Evolutionary conservation across 345 rosid genomes (phyloP).

Genomic region (Aethionema arabicum): DNA sequence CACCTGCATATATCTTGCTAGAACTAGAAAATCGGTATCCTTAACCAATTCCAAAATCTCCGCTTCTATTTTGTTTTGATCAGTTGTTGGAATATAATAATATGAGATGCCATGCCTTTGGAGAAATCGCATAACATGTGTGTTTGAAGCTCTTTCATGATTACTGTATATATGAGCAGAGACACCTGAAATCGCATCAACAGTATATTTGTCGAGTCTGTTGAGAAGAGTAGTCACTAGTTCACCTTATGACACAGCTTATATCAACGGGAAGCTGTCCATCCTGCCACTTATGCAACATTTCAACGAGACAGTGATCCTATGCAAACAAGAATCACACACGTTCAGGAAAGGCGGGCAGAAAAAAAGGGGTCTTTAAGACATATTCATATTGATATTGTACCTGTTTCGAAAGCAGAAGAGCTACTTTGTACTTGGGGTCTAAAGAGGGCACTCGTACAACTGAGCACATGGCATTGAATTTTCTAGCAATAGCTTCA

Average conservation of each 20-base stretch:
- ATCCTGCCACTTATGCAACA: conserved; percentile 87
- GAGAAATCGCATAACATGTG: conserved; percentile 79
- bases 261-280: conserved; percentile 87
- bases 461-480: conserved; percentile 59
- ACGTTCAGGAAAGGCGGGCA: conserved; percentile 4
- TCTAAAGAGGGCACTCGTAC: conserved; percentile 81
- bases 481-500: conserved; percentile 52
- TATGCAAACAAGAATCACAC: conserved; percentile 38
- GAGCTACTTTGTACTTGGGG: conserved; percentile 79
- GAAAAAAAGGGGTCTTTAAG: not conserved
- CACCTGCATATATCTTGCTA: conserved; percentile 99
- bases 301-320: conserved; percentile 92
- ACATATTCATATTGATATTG: not conserved
- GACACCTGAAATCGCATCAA: conserved; percentile 6
- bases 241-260: conserved; percentile 84
- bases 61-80: conserved; percentile 62
- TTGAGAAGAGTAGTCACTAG: not conserved
- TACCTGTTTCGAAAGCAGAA: conserved; percentile 86
- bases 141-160: conserved; percentile 81
- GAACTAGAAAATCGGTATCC: conserved; percentile 85
- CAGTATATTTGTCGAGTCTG: not conserved
- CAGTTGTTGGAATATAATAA: conserved; percentile 58
- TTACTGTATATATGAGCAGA: conserved; percentile 52
- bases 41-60: conserved; percentile 79
- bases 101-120: conserved; percentile 88